Evolutionary conservation across 495 filamentous ascomycete genomes (phyloP), one percentile per base, ranked within the genome.

Genomic region (Hamigera avellanea): DNA sequence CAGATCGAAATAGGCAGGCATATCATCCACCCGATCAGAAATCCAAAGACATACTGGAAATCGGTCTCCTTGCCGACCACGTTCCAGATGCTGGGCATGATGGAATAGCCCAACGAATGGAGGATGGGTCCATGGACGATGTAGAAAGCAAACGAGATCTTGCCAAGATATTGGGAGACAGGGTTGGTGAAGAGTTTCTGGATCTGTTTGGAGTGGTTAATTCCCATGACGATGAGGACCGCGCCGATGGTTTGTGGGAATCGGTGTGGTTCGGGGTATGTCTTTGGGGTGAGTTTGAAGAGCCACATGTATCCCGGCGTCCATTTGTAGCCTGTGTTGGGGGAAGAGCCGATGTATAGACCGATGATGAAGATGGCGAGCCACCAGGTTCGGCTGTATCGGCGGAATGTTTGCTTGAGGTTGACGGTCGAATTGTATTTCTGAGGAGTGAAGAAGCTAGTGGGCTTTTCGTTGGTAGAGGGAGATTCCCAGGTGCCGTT

Each of bases 131-230:
- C 75, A 41, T 82, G 78, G 12, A 80, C 69, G 28, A 82, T 64
- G 37, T 82, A 82, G 13, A 82, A 69, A 8, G 72, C 63, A 44
- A 66, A 82, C 0, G 74, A 78, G 30, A 82, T 65, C 16, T 70
- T 65, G 26, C 75, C 77, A 10, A 75, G 63, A 45, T 81, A 81
- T 45, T 77, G 76, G 14, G 74, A 72, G 0, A 79, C 31, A 0
- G 57, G 49, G 27, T 68, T 67, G 30, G 63, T 67, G 53, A 81
- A 76, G 26, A 78, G 45, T 19, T 51, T 54, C 40, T 72, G 67
- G 39, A 80, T 57, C 10, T 66, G 62, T 0, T 48, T 51, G 27
- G 74, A 62, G 33, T 75, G 69, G 25, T 71, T 72, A 43, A 70
- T 65, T 17, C 67, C 62, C 42, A 64, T 67, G 9, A 80, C 73